Percentiles rank a stretch among this genome's conserved stretches.
Conservation (phyloP, 2,329 filamentous ascomycete genomes). For the Talaromyces pinophilus region DNA sequence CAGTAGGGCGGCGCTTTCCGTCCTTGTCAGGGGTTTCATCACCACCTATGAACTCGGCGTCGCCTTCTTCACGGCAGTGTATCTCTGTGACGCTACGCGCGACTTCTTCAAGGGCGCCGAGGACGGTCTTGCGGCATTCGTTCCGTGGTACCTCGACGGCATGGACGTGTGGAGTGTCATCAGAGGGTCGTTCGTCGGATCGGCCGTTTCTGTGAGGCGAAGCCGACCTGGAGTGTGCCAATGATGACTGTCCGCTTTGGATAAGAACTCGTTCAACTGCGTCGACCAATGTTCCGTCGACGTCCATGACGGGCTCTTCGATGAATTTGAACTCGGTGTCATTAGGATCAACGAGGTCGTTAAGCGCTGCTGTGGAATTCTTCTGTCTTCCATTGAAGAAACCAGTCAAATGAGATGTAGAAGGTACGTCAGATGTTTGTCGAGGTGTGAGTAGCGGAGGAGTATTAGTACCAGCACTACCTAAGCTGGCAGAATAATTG, state of each 20-base stretch:
- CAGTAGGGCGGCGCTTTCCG: conserved; percentile 33
- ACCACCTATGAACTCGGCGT: conserved; percentile 33
- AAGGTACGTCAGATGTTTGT: conserved; percentile 30
- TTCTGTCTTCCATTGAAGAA: conserved; percentile 28
- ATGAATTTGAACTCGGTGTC: conserved; percentile 54
- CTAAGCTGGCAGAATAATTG: conserved; percentile 27
- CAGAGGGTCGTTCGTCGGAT: conserved; percentile 34
- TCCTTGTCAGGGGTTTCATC: conserved; percentile 34
- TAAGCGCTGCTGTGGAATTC: conserved; percentile 26
- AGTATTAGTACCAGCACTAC: conserved; percentile 27
- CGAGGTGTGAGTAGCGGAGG: conserved; percentile 32
- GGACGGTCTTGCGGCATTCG: conserved; percentile 57
- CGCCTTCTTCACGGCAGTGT: conserved; percentile 44
- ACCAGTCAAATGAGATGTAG: conserved; percentile 25
- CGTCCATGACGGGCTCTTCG: conserved; percentile 59
- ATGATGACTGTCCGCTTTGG: conserved; percentile 46
- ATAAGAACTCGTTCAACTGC: conserved; percentile 58
- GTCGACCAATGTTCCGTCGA: conserved; percentile 59
- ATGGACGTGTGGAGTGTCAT: conserved; percentile 34
- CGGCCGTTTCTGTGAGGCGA: conserved; percentile 41
- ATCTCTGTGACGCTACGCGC: conserved; percentile 57
- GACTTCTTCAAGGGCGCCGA: conserved; percentile 58
- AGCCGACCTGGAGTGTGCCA: conserved; percentile 43
- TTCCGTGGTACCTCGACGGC: conserved; percentile 49
- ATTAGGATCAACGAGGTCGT: conserved; percentile 28